phyloP scores from a whole-genome alignment of 2,329 filamentous ascomycete genomes.

The Cladosporium sp. region DNA sequence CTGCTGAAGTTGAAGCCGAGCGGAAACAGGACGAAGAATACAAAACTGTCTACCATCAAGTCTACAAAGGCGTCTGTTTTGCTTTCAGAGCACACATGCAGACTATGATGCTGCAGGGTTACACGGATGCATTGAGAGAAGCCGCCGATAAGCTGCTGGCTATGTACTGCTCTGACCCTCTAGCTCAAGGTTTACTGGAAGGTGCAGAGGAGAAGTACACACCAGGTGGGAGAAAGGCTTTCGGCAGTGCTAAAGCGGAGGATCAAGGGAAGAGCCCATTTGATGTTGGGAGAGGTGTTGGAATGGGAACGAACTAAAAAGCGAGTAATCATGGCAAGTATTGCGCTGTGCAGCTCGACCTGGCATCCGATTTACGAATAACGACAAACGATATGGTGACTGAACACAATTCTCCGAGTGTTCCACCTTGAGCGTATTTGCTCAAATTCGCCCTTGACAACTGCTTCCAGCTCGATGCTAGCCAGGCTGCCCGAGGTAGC shows the following conservation, averaged over 20 bases:
- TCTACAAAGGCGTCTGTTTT: constrained; percentile 47
- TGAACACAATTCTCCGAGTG: too few species aligned
- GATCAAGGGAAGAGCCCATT: constrained; percentile 12
- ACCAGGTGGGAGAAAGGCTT: constrained; percentile 28
- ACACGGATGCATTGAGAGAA: constrained; percentile 43
- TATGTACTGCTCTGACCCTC: constrained; percentile 45
- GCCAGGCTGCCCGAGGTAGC: too few species aligned
- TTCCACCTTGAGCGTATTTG: too few species aligned
- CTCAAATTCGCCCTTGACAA: too few species aligned
- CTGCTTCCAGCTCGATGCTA: too few species aligned
- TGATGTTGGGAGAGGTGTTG: background rate
- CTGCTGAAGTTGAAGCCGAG: constrained; percentile 18
- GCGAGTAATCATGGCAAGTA: background rate
- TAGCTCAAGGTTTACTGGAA: constrained; percentile 20
- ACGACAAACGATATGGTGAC: background rate
- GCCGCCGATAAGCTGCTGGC: constrained; percentile 44
- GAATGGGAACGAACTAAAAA: background rate
- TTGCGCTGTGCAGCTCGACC: background rate
- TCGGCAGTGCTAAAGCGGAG: constrained; percentile 18
- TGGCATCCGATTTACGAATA: background rate
- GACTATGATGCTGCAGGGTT: constrained; percentile 33
- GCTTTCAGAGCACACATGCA: constrained; percentile 42
- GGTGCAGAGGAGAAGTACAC: constrained; percentile 21
- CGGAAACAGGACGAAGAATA: constrained; percentile 45
- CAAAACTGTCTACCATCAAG: constrained; percentile 51